Conservation (phyloP, 2,329 filamentous ascomycete genomes). For the Parascedosporium putredinis region DNA sequence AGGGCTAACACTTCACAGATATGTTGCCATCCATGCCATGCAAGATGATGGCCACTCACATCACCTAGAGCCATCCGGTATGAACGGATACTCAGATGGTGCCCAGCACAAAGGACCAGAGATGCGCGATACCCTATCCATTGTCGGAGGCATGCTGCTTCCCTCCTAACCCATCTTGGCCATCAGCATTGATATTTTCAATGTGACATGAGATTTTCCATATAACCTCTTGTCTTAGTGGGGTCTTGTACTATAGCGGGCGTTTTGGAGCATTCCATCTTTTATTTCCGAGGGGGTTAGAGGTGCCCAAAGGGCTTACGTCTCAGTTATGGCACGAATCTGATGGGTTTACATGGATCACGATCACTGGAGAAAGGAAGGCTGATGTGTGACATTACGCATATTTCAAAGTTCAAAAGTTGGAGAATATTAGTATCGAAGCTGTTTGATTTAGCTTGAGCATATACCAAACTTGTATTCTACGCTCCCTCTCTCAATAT, state of each 20-base stretch:
- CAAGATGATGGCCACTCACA: conserved; percentile 58
- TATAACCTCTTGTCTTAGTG: neutral
- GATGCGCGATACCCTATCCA: conserved; percentile 59
- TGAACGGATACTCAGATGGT: conserved; percentile 34
- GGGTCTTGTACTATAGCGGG: neutral
- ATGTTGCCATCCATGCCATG: conserved; percentile 98
- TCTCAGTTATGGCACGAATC: too few species aligned
- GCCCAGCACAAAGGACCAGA: conserved; percentile 46
- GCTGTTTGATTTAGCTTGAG: too few species aligned
- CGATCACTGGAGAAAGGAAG: too few species aligned
- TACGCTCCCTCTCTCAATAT: too few species aligned
- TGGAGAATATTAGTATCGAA: too few species aligned
- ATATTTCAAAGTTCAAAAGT: too few species aligned
- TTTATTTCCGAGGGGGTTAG: too few species aligned
- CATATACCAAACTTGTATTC: too few species aligned
- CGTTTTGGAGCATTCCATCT: neutral
- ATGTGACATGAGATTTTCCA: neutral
- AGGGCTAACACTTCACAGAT: conserved; percentile 37
- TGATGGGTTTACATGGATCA: too few species aligned
- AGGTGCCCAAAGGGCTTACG: too few species aligned
- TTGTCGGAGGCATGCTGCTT: conserved; percentile 66
- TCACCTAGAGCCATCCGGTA: conserved; percentile 39
- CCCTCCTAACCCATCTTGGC: conserved; percentile 70
- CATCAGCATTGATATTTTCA: conserved; percentile 49
- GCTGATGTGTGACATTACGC: too few species aligned